Base-by-base conservation (phyloP, 169 alveolate genomes). In the Eimeria zaria region DNA sequence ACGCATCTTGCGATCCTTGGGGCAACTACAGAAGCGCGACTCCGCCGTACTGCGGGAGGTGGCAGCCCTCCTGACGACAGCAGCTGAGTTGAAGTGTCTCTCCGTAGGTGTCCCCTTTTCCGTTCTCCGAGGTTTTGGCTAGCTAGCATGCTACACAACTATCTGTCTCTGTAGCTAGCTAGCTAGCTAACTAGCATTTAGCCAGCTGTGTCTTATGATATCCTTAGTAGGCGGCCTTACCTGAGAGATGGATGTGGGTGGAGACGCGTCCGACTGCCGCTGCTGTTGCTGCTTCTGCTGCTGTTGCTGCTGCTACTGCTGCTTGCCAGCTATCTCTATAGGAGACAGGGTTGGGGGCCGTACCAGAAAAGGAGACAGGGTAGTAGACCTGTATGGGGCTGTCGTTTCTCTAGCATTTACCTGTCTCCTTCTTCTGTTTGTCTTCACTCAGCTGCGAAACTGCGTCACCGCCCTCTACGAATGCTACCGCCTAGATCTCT, bases 401-500 rank as follows among this genome's bases (percentile, higher is more conserved):
- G n/a, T 2, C 67, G 67, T 18, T 14, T 16, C 9, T 64, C 36
- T 2, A 5, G 16, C 36, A 18, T 22, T 73, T 73, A 16, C 5
- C 53, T 83, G 55, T 24, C 11, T 36, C 36, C 39, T 46, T n/a
- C 91, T 55, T 12, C 18, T 83, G 91, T 41, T 53, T 78, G 67
- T 30, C 24, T 27, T 22, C 24, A 30, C 44, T 12, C 55, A 83
- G 91, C 55, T 53, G 2, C 51, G 51, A 48, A 76, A 83, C 51
- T 83, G 91, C 58, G 91, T 55, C 27, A 9, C 33, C 18, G 91
- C 53, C 11, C 60, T 83, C 6, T 83, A 83, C 76, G 71, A 53
- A 22, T 83, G 91, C 91, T 83, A 83, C 74, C 91, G 91, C 74
- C 91, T 83, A 14, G 91, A 83, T 30, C 76, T 83, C 5, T 83